Evolutionary conservation across 2,329 filamentous ascomycete species (phyloP).

Genomic region (Metarhizium humberi): DNA sequence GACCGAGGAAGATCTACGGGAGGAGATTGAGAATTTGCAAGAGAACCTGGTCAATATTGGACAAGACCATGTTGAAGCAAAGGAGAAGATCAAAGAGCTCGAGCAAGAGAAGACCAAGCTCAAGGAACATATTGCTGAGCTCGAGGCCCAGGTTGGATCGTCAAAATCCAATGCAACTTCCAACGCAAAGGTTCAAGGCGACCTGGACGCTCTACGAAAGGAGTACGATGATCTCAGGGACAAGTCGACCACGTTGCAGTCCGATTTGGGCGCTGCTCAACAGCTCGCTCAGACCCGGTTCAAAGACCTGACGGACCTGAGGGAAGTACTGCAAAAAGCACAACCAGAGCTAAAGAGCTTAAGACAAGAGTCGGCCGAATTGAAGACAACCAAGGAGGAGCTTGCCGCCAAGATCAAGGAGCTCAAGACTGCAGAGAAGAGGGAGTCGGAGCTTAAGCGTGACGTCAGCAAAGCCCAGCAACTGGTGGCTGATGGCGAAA

Average conservation of each 20-base stretch:
- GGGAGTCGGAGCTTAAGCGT: constrained; percentile 69
- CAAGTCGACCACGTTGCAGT: constrained; percentile 62
- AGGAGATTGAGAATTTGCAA: constrained; percentile 77
- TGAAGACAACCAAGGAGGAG: constrained; percentile 70
- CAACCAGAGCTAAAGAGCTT: constrained; percentile 79
- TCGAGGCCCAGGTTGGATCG: constrained; percentile 60
- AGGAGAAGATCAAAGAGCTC: constrained; percentile 65
- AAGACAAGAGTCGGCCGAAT: constrained; percentile 63
- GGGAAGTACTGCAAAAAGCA: constrained; percentile 70
- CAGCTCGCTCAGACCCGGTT: constrained; percentile 80
- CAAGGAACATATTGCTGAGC: constrained; percentile 48
- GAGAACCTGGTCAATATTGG: constrained; percentile 74
- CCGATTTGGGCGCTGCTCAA: constrained; percentile 77
- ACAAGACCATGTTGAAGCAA: constrained; percentile 74
- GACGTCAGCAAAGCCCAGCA: constrained; percentile 65
- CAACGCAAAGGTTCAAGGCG: constrained; percentile 46
- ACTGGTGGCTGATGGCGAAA: constrained; percentile 62
- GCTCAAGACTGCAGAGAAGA: constrained; percentile 67
- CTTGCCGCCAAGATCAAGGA: constrained; percentile 50
- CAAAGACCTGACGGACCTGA: constrained; percentile 75
- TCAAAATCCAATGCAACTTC: constrained; percentile 27
- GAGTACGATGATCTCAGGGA: constrained; percentile 61
- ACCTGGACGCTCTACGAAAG: constrained; percentile 45
- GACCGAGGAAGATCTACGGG: constrained; percentile 68
- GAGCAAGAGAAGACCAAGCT: constrained; percentile 59